Conservation (phyloP, 1,284 basidiomycete species). For the Ganoderma lingzhi region DNA sequence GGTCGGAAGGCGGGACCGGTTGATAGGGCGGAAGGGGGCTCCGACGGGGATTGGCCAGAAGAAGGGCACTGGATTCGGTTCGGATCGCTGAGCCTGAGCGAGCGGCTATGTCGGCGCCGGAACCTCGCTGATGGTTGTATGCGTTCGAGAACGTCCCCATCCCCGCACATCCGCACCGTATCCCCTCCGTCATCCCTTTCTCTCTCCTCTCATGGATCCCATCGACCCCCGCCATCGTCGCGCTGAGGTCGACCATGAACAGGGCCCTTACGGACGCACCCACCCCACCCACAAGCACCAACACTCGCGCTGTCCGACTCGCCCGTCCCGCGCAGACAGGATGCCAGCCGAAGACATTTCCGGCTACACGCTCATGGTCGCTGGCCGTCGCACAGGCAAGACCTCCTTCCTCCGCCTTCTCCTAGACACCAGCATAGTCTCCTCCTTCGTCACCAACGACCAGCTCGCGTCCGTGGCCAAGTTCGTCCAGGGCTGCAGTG, state of each 20-base stretch:
- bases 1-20: constrained; percentile 34
- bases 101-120: constrained; percentile 39
- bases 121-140: constrained; percentile 37
- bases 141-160: constrained; percentile 38
- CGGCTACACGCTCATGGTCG: constrained; percentile 78
- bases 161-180: constrained; percentile 40
- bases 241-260: constrained; percentile 51
- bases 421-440: constrained; percentile 75
- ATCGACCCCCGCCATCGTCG: constrained; percentile 53
- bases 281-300: constrained; percentile 48
- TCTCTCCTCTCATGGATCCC: constrained; percentile 42
- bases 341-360: constrained; percentile 35
- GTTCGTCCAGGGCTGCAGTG: constrained; percentile 76
- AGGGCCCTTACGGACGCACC: constrained; percentile 41
- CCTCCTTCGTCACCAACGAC: constrained; percentile 64
- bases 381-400: constrained; percentile 79
- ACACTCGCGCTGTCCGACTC: constrained; percentile 32
- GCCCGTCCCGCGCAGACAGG: constrained; percentile 33
- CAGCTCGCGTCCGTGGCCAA: constrained; percentile 79
- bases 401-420: constrained; percentile 82
- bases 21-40: constrained; percentile 34
- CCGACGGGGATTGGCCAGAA: constrained; percentile 28
- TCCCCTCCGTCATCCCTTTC: constrained; percentile 39
- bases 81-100: constrained; percentile 35
- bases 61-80: constrained; percentile 28